These are phyloP conservation scores for Sisymbrium altissimum DNA, from an alignment of 345 rosid genomes.

Conservation along the genomic window DNA sequence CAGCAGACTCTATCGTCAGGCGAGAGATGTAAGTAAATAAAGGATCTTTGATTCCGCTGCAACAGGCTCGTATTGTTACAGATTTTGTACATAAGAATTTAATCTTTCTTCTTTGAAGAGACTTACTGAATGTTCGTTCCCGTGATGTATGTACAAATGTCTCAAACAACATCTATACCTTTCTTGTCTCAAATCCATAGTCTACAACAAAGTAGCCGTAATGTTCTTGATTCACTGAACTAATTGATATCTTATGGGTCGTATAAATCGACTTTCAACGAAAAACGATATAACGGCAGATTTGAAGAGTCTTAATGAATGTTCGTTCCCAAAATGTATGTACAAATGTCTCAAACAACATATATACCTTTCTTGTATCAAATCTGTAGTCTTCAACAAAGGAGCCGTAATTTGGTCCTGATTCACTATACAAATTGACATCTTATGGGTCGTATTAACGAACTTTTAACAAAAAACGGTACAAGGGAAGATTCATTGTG, in stretches of 20 bases:
- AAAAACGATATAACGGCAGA: neutral
- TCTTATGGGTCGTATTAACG: neutral
- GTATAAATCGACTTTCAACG: neutral
- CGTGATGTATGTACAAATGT: neutral
- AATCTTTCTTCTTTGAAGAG: neutral
- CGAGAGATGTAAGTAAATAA: conserved; percentile 17
- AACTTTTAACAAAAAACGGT: neutral
- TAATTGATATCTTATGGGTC: conserved; percentile 3
- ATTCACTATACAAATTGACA: conserved; percentile 7
- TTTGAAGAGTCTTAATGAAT: neutral
- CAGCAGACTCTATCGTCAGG: neutral
- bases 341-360: neutral
- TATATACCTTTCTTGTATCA: conserved; percentile 21
- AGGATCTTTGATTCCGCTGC: neutral
- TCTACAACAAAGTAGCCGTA: neutral
- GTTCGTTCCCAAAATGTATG: neutral
- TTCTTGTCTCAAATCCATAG: conserved; percentile 14
- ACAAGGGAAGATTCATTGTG: neutral
- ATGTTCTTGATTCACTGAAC: neutral
- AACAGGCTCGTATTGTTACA: conserved; percentile 11
- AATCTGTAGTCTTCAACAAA: conserved; percentile 13
- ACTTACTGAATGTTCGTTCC: conserved; percentile 4
- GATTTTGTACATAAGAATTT: neutral
- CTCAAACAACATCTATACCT: conserved; percentile 17
- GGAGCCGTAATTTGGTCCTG: neutral